Percentiles rank a stretch among this genome's conserved stretches.
Evolutionary conservation across 2,329 filamentous ascomycete species (phyloP).

Genomic region (Ascochyta clinopodiicola): DNA sequence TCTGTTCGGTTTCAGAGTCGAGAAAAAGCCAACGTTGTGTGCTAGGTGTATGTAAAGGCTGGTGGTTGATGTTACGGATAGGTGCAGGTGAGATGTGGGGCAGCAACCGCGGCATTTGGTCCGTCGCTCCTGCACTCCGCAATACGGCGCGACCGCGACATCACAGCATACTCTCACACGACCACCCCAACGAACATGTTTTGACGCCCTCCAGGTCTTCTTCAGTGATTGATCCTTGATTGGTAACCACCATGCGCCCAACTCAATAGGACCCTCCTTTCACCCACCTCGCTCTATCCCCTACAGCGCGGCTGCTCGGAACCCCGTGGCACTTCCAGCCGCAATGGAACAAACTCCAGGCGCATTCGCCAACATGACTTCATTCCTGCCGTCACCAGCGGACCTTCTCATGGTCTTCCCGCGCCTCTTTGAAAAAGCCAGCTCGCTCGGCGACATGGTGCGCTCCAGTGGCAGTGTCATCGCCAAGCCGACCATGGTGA

Average conservation of each 20-base stretch:
- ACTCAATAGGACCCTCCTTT: background rate
- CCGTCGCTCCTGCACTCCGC: conserved; percentile 6
- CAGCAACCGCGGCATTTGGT: conserved; percentile 13
- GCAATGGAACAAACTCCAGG: conserved; percentile 33
- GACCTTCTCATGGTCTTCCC: conserved; percentile 74
- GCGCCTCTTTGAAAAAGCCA: conserved; percentile 71
- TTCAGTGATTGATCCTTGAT: conserved; percentile 7
- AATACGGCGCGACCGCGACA: conserved; percentile 12
- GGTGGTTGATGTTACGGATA: background rate
- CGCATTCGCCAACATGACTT: conserved; percentile 42
- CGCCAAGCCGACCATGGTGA: conserved; percentile 63
- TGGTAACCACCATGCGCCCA: conserved; percentile 6
- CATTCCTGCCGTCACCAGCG: conserved; percentile 65
- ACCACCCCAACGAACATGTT: conserved; percentile 1
- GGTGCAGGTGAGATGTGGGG: background rate
- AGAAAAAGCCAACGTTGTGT: background rate
- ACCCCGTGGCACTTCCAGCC: background rate
- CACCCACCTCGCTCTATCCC: background rate
- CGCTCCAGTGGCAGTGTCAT: conserved; percentile 66
- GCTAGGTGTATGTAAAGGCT: background rate
- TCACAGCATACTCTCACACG: conserved; percentile 1
- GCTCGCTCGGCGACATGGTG: conserved; percentile 65
- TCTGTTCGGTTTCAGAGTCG: too few relatives aligned
- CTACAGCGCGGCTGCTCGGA: background rate
- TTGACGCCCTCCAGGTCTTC: conserved; percentile 1